Percentiles rank a stretch among this genome's conserved stretches.
phyloP scores from a whole-genome alignment of 2,329 filamentous ascomycete genomes.

The Aureobasidium sp. region DNA sequence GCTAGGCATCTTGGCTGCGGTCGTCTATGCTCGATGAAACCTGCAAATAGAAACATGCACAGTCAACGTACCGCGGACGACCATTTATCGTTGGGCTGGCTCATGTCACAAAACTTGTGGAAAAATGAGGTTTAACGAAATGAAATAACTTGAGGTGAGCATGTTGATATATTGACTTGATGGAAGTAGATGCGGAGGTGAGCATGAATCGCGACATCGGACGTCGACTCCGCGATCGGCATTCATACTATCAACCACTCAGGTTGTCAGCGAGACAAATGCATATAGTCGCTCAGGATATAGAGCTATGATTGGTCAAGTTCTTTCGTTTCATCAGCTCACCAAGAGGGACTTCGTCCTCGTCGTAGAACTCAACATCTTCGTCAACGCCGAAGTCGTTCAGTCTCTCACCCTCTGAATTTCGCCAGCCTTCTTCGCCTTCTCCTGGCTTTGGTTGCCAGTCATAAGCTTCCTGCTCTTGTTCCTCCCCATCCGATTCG shows the following conservation, averaged over 20 bases:
- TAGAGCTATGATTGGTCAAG: background rate
- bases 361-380: slow-evolving; percentile 60
- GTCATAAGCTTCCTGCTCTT: slow-evolving; percentile 25
- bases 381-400: slow-evolving; percentile 76
- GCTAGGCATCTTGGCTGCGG: background rate
- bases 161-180: background rate
- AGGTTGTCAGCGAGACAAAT: background rate
- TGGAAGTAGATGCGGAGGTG: background rate
- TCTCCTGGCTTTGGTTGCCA: slow-evolving; percentile 23
- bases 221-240: slow-evolving; percentile 1
- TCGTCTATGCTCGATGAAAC: too few relatives aligned
- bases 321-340: slow-evolving; percentile 56
- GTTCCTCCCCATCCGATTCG: slow-evolving; percentile 40
- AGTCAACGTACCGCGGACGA: background rate
- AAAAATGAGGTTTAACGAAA: too few relatives aligned
- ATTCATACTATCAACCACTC: background rate
- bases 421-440: slow-evolving; percentile 60
- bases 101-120: background rate
- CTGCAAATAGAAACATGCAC: background rate
- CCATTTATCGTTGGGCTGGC: slow-evolving; percentile 8
- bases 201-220: slow-evolving; percentile 1
- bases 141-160: too few relatives aligned
- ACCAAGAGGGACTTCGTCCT: slow-evolving; percentile 63
- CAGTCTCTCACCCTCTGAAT: slow-evolving; percentile 66
- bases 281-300: background rate